Conservation (phyloP, 306 rosid species). For the Trifolium subterraneum region DNA sequence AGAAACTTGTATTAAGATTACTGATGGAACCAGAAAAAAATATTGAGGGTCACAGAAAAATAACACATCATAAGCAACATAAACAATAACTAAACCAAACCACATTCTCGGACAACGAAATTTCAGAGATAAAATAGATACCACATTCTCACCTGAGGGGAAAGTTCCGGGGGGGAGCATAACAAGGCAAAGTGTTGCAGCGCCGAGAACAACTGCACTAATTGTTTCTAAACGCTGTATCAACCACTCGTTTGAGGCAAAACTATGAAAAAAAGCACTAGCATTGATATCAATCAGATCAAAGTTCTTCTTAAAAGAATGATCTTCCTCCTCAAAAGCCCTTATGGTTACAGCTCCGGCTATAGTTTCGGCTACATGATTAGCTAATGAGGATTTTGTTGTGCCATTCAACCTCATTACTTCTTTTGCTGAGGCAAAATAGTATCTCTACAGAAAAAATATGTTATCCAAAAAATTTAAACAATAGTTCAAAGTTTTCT, state of each 20-base stretch:
- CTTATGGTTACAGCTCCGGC: conserved; percentile 78
- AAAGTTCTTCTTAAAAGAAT: conserved; percentile 60
- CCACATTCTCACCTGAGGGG: conserved; percentile 44
- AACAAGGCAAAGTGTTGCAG: conserved; percentile 63
- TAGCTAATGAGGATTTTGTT: conserved; percentile 66
- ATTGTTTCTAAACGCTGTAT: conserved; percentile 62
- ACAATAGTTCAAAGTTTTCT: too few relatives aligned
- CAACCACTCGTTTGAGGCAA: conserved; percentile 73
- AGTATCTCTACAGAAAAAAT: conserved; percentile 54
- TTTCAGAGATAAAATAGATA: too few relatives aligned
- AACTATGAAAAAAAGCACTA: conserved; percentile 63
- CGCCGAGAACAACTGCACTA: conserved; percentile 61
- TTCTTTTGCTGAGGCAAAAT: conserved; percentile 66
- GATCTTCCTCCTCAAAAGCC: conserved; percentile 67
- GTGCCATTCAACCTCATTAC: conserved; percentile 67
- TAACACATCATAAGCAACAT: too few relatives aligned
- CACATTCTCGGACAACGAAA: too few relatives aligned
- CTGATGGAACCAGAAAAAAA: too few relatives aligned
- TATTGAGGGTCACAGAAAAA: too few relatives aligned
- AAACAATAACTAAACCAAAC: too few relatives aligned
- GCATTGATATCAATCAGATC: conserved; percentile 66
- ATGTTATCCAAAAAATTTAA: too few relatives aligned
- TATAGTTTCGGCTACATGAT: conserved; percentile 69
- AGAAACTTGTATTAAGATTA: not conserved
- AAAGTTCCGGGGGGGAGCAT: conserved; percentile 73